Evolutionary conservation across 2,329 filamentous ascomycete species (phyloP).

Genomic region (Coccinonectria pachysandricola): DNA sequence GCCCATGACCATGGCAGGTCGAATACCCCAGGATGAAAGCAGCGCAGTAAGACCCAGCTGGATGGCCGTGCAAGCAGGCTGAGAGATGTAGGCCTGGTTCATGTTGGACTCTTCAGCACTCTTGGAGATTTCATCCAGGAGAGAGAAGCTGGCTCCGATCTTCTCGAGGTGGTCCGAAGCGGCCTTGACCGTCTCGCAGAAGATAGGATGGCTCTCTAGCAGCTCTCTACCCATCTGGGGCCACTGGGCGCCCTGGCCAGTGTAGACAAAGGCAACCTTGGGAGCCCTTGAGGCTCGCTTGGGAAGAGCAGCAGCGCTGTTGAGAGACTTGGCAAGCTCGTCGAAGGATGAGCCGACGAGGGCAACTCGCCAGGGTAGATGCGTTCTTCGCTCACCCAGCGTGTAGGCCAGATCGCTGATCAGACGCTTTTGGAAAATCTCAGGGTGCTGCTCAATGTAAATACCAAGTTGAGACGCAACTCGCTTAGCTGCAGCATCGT

Average conservation of each 20-base stretch:
- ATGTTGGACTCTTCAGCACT: conserved; percentile 25
- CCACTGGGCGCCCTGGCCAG: conserved; percentile 32
- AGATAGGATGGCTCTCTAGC: conserved; percentile 24
- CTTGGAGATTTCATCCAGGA: conserved; percentile 27
- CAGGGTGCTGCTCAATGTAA: conserved; percentile 31
- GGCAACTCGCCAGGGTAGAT: conserved; percentile 33
- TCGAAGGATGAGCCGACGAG: conserved; percentile 33
- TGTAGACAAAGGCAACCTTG: conserved; percentile 26
- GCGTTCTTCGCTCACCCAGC: conserved; percentile 32
- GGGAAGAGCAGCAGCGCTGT: conserved; percentile 17
- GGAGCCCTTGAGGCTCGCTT: conserved; percentile 8
- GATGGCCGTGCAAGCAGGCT: conserved; percentile 34
- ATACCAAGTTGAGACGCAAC: conserved; percentile 24
- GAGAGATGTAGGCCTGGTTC: conserved; percentile 30
- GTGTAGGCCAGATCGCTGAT: conserved; percentile 39
- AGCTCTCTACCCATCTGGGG: conserved; percentile 29
- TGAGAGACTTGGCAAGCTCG: conserved; percentile 34
- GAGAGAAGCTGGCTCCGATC: conserved; percentile 26
- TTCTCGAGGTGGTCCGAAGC: conserved; percentile 23
- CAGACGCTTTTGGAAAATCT: conserved; percentile 32
- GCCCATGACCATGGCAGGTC: conserved; percentile 29
- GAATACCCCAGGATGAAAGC: conserved; percentile 32
- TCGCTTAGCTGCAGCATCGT: conserved; percentile 23
- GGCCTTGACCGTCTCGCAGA: conserved; percentile 21
- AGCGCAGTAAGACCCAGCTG: conserved; percentile 37